A percentile compares a stretch with the other conserved stretches of the same genome.
phyloP scores from a whole-genome alignment of 2,329 filamentous ascomycete genomes.

The Colletotrichum eleusines region DNA sequence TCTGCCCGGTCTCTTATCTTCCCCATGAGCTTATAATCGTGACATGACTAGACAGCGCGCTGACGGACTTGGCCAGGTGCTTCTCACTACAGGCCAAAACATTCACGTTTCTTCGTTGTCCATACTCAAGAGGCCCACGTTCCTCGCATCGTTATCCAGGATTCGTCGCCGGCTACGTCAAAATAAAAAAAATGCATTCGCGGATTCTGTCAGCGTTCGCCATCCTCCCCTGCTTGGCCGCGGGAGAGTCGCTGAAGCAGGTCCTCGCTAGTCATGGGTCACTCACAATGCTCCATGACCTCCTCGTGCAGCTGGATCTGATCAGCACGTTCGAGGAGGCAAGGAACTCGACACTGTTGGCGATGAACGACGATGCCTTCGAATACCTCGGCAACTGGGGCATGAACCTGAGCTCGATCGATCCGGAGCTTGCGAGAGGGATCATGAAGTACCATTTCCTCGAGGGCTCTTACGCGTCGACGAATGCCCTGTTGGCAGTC shows the following conservation, averaged over 20 bases:
- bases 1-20: too few relatives aligned
- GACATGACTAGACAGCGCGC: too few relatives aligned
- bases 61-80: too few relatives aligned
- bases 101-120: too few relatives aligned
- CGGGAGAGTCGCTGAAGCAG: background rate
- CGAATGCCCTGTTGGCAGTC: background rate
- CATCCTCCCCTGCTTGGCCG: too few relatives aligned
- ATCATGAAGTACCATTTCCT: constrained; percentile 20
- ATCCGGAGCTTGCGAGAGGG: background rate
- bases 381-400: constrained; percentile 8
- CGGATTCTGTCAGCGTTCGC: too few relatives aligned
- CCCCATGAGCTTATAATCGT: too few relatives aligned
- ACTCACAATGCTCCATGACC: background rate
- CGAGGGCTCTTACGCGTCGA: background rate
- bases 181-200: too few relatives aligned
- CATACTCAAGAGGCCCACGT: too few relatives aligned
- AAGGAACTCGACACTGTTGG: background rate
- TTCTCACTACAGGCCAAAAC: too few relatives aligned
- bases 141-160: too few relatives aligned
- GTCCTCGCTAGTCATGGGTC: constrained; percentile 12
- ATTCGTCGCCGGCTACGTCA: too few relatives aligned
- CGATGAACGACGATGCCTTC: constrained; percentile 20
- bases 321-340: background rate
- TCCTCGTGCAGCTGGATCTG: background rate
- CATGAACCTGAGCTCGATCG: background rate